These are phyloP conservation scores for Bromus sterilis DNA, from an alignment of 176 grass and related monocot species.

Conservation along the genomic window DNA sequence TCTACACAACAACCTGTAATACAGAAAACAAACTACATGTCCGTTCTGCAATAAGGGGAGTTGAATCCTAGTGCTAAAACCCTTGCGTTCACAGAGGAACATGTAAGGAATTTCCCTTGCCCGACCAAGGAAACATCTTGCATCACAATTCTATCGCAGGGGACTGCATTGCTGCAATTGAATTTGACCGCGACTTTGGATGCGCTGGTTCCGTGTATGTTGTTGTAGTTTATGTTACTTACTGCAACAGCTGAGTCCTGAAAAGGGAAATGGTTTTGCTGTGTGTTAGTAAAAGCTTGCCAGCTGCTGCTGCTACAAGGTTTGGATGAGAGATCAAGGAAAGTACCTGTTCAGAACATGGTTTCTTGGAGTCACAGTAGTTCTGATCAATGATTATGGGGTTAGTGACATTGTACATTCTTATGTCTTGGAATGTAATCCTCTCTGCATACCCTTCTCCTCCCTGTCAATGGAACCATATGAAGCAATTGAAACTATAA, in stretches of 20 bases:
- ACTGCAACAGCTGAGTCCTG: conserved; percentile 56
- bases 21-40: background rate
- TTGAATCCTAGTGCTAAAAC: conserved; percentile 17
- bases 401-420: conserved; percentile 51
- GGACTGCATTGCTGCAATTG: conserved; percentile 32
- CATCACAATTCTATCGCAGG: conserved; percentile 35
- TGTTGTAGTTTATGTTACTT: conserved; percentile 34
- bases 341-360: conserved; percentile 50
- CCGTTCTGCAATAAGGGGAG: conserved; percentile 41
- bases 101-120: background rate
- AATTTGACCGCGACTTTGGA: conserved; percentile 47
- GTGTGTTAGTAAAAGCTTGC: background rate
- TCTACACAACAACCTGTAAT: background rate
- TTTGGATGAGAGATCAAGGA: background rate
- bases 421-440: conserved; percentile 60
- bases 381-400: conserved; percentile 75
- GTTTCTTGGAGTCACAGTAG: conserved; percentile 56
- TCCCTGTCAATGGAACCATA: conserved; percentile 28
- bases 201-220: conserved; percentile 60
- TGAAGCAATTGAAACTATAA: background rate
- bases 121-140: conserved; percentile 40
- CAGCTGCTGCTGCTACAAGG: background rate
- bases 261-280: background rate
- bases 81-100: conserved; percentile 27
- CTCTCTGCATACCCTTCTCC: conserved; percentile 50